Evolutionary conservation across 2,329 filamentous ascomycete genomes (phyloP).

Genomic region (Penicillium sp.): DNA sequence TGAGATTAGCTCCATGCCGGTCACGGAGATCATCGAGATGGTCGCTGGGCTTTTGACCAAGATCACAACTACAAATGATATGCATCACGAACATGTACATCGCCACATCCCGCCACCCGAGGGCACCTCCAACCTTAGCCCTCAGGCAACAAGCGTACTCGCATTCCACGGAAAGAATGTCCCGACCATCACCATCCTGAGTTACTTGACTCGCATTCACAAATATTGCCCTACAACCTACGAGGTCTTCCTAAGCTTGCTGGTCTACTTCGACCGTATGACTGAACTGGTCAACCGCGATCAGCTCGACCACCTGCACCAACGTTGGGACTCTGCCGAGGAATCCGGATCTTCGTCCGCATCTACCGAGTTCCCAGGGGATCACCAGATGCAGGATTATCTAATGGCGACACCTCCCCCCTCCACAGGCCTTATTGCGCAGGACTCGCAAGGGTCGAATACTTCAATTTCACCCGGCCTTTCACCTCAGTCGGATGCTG

Average conservation of each 20-base stretch:
- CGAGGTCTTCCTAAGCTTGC: constrained; percentile 89
- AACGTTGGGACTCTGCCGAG: constrained; percentile 23
- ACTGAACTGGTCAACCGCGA: constrained; percentile 88
- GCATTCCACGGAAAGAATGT: constrained; percentile 98
- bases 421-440: constrained; percentile 34
- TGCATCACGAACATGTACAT: constrained; percentile 88
- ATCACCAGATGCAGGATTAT: constrained; percentile 22
- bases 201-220: constrained; percentile 92
- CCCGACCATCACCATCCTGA: constrained; percentile 92
- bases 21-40: constrained; percentile 97
- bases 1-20: constrained; percentile 97
- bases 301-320: constrained; percentile 61
- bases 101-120: constrained; percentile 65
- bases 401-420: constrained; percentile 40
- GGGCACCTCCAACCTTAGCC: constrained; percentile 57
- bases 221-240: constrained; percentile 99
- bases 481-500: constrained; percentile 44
- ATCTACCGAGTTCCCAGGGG: constrained; percentile 17
- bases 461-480: constrained; percentile 33
- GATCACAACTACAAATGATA: constrained; percentile 94
- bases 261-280: constrained; percentile 99
- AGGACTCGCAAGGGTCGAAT: constrained; percentile 32
- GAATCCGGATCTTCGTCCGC: constrained; percentile 17
- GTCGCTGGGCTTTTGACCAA: constrained; percentile 93
- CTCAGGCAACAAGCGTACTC: constrained; percentile 71